Evolutionary conservation across 176 grass and related monocot species (phyloP).

Genomic region (Zoysia japonica): DNA sequence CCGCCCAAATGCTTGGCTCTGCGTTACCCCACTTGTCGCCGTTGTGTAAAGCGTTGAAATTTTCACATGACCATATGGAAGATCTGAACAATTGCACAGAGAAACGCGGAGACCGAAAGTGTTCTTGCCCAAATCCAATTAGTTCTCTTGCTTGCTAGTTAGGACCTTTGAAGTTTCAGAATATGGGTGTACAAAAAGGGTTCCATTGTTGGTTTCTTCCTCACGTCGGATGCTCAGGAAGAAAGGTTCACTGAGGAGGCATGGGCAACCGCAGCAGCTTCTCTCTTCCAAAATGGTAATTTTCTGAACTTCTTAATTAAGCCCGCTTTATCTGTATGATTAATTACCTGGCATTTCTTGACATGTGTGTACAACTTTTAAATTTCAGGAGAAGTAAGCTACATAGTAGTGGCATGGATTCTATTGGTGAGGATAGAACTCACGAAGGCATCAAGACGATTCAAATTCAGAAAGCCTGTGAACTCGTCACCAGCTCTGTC

Average conservation of each 20-base stretch:
- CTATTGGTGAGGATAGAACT: constrained; percentile 30
- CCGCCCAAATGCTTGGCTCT: constrained; percentile 34
- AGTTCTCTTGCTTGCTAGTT: not conserved
- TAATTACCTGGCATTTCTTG: not conserved
- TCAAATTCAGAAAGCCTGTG: constrained; percentile 46
- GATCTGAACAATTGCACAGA: constrained; percentile 2
- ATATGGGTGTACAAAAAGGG: constrained; percentile 17
- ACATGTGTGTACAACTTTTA: not conserved
- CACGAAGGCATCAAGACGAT: constrained; percentile 67
- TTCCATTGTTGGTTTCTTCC: constrained; percentile 3
- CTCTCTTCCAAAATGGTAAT: constrained; percentile 35
- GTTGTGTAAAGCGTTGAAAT: not conserved
- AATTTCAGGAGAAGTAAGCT: constrained; percentile 35
- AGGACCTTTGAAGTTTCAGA: constrained; percentile 28
- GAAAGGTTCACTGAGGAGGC: constrained; percentile 2
- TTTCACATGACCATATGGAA: constrained; percentile 1
- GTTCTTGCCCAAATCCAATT: constrained; percentile 29
- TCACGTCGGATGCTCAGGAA: constrained; percentile 4
- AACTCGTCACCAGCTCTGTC: constrained; percentile 40
- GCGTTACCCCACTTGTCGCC: constrained; percentile 12
- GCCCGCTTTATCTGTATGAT: not conserved
- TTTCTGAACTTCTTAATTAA: constrained; percentile 12
- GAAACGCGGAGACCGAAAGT: constrained; percentile 27
- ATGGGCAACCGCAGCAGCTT: constrained; percentile 60
- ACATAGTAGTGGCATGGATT: constrained; percentile 28